Evolutionary conservation across 164 flowering plant genomes (phyloP).

Genomic region (Vitis amurensis): DNA sequence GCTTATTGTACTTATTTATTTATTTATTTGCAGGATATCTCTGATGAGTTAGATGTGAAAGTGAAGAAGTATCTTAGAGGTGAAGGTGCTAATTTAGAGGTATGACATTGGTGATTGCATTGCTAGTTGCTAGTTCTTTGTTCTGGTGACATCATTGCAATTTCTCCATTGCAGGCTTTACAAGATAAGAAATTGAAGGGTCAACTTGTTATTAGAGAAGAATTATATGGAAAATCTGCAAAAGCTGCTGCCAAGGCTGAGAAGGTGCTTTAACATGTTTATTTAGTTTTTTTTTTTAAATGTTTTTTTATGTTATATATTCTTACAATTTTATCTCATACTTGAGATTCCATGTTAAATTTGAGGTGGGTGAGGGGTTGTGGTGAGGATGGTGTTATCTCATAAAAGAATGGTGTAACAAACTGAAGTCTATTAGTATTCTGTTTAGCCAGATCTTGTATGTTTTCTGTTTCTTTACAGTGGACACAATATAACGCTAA

Average conservation of each 20-base stretch:
- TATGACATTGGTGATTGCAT: slow-evolving; percentile 12
- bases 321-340: too few relatives aligned
- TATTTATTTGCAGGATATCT: slow-evolving; percentile 33
- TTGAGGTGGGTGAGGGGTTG: neutral
- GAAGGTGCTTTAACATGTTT: slow-evolving; percentile 47
- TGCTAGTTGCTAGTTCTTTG: neutral
- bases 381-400: neutral
- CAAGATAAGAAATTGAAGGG: slow-evolving; percentile 83
- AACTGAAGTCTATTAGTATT: neutral
- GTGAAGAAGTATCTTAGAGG: slow-evolving; percentile 84
- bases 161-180: slow-evolving; percentile 42
- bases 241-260: slow-evolving; percentile 82
- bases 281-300: neutral
- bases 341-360: too few relatives aligned
- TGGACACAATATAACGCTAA: too few relatives aligned
- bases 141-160: neutral
- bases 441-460: neutral
- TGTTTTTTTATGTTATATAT: neutral
- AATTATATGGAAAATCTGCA: slow-evolving; percentile 72
- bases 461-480: too few relatives aligned
- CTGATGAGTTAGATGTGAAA: slow-evolving; percentile 50
- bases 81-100: slow-evolving; percentile 73
- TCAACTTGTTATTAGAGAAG: slow-evolving; percentile 74
- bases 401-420: neutral
- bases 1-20: neutral